Evolutionary conservation across 2,329 filamentous ascomycete genomes (phyloP), one percentile per base, ranked within the genome.

Genomic region (Botrytis medusae): DNA sequence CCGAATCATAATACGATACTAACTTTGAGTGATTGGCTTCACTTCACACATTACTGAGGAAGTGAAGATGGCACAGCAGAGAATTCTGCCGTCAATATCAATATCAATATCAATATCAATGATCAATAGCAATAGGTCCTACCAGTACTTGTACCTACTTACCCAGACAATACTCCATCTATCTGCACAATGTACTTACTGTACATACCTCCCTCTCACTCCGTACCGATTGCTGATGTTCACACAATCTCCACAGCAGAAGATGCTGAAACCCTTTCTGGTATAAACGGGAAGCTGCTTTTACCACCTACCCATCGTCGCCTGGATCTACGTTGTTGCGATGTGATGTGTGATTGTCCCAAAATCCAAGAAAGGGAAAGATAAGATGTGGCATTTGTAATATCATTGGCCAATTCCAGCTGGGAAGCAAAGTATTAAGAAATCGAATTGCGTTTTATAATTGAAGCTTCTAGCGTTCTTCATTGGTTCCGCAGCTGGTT

Each of bases 381-480:
- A 67, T 67, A 67, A 67, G 63, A 67, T 51, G 32, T 29, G 63
- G 37, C n/a, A 20, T 29, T 3, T 4, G 22, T 46, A 9, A 48
- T 65, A 0, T 48, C 0, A 65, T 65, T 65, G 44, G 22, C n/a
- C 32, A n/a, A 9, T 10, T 18, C 48, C 48, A n/a, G 12, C 48
- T 54, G 14, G 48, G 48, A 7, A 10, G 6, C 46, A 65, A 37
- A n/a, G 44, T 8, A n/a, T 37, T 51, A 8, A 65, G 63, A 67
- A 67, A 67, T 67, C 6, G 62, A 51, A 51, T 65, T 65, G 63
- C 29, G 63, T 48, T 65, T 44, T 22, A 34, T 9, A 12, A 51
- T n/a, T n/a, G 9, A 22, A 64, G 16, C 42, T 46, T 64, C 25
- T 25, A 16, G 10, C 29, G 1, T 32, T 10, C 10, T 64, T 61